phyloP scores from a whole-genome alignment of 192 early-diverging fungal genomes.

The Coemansia sp. region DNA sequence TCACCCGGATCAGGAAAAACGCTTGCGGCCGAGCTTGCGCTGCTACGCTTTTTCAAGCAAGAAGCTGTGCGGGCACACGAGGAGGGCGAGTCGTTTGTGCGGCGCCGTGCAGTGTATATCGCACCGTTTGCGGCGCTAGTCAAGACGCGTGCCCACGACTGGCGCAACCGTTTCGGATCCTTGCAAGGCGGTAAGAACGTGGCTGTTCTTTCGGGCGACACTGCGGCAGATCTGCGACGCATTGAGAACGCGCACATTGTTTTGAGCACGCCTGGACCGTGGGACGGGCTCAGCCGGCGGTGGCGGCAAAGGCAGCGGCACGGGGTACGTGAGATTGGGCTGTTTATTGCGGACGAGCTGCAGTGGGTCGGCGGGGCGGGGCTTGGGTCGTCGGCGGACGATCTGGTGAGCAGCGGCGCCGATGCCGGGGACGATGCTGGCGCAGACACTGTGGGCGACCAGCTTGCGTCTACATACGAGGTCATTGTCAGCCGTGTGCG shows the following conservation, averaged over 20 bases:
- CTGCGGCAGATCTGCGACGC: constrained; percentile 80
- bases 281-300: constrained; percentile 91
- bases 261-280: constrained; percentile 83
- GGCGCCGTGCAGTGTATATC: constrained; percentile 81
- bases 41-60: constrained; percentile 79
- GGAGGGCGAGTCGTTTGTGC: constrained; percentile 32
- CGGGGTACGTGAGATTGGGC: constrained; percentile 83
- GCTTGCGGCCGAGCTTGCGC: constrained; percentile 91
- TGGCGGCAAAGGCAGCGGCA: constrained; percentile 96
- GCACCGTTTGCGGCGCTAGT: constrained; percentile 87
- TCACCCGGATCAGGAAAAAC: constrained; percentile 96
- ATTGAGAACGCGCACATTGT: constrained; percentile 92
- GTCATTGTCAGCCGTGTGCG: constrained; percentile 93
- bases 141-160: constrained; percentile 71
- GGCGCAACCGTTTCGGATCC: constrained; percentile 76
- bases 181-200: constrained; percentile 88
- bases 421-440: constrained; percentile 81
- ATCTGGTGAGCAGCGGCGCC: constrained; percentile 76
- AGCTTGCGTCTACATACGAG: constrained; percentile 83
- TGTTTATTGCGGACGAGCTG: constrained; percentile 92
- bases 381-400: constrained; percentile 65
- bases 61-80: constrained; percentile 27
- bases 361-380: constrained; percentile 89
- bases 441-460: constrained; percentile 56
- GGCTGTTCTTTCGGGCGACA: constrained; percentile 87